phyloP scores from a whole-genome alignment of 140 eudicot species.

The Erigeron philadelphicus region DNA sequence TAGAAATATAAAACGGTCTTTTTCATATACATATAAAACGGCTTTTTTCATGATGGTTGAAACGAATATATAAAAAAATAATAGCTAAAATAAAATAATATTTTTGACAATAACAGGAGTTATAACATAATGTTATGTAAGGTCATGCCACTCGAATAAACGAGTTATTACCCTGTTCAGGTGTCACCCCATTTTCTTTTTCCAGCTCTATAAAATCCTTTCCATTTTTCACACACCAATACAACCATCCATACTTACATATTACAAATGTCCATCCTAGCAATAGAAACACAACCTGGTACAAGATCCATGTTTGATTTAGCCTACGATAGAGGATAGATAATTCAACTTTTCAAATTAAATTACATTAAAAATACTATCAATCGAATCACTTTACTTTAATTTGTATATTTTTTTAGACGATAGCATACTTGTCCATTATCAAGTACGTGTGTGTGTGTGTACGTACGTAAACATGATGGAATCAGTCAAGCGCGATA shows the following conservation, averaged over 20 bases:
- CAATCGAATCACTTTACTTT: not conserved
- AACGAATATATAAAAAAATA: not conserved
- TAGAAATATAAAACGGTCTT: no score
- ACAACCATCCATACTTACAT: no score
- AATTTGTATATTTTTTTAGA: not conserved
- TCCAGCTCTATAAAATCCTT: conserved; percentile 19
- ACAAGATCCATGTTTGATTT: conserved; percentile 30
- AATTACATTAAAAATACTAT: not conserved
- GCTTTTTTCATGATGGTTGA: no score
- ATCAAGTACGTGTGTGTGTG: not conserved
- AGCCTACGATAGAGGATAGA: conserved; percentile 36
- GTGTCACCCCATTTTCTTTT: conserved; percentile 10
- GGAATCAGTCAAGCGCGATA: conserved; percentile 6
- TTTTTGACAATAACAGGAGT: not conserved
- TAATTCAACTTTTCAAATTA: not conserved
- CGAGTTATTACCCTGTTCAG: not conserved
- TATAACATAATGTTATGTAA: not conserved
- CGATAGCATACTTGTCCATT: not conserved
- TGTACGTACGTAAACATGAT: not conserved
- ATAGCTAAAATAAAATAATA: not conserved
- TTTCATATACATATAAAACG: no score
- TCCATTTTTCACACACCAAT: not conserved
- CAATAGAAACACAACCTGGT: conserved; percentile 23
- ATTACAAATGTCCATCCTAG: conserved; percentile 19
- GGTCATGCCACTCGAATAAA: not conserved